These are phyloP conservation scores for Podospora tetraspora DNA, from an alignment of 495 filamentous ascomycete species.

Conservation along the genomic window DNA sequence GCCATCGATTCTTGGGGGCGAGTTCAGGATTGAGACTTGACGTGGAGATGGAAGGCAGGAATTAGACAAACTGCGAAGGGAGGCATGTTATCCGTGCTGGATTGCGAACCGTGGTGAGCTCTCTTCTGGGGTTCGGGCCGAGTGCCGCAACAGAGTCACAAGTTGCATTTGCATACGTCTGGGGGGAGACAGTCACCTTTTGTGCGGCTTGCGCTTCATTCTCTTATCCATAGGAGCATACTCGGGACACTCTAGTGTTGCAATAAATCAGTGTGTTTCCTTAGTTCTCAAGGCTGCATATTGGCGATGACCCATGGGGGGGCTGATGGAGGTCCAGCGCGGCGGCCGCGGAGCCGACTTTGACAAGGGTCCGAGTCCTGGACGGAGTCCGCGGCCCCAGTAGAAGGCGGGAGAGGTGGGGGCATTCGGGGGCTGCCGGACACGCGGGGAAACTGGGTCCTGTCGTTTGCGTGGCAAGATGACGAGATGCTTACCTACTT, in stretches of 20 bases:
- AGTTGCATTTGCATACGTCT: not conserved
- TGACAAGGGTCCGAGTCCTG: not conserved
- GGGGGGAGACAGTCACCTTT: not conserved
- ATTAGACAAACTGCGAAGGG: not conserved
- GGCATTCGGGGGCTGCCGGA: not conserved
- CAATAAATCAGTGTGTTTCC: not conserved
- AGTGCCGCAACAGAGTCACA: not conserved
- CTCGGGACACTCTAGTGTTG: not conserved
- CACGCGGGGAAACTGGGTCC: not conserved
- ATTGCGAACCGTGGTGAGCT: not conserved
- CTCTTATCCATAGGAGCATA: not conserved
- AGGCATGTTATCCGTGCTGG: not conserved
- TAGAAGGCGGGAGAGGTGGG: not conserved
- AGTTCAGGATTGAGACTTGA: not conserved
- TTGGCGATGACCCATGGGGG: not conserved
- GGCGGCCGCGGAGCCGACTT: not conserved
- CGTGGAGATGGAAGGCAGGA: not conserved
- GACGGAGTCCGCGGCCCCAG: not conserved
- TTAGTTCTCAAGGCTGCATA: not conserved
- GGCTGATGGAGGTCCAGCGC: not conserved
- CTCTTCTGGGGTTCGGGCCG: not conserved
- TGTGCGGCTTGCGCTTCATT: not conserved
- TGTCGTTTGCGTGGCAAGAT: not conserved
- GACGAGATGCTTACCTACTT: not conserved
- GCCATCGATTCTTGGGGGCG: not conserved